Base-by-base conservation (phyloP, 768 basidiomycete species). In the Trametopsis cervina region DNA sequence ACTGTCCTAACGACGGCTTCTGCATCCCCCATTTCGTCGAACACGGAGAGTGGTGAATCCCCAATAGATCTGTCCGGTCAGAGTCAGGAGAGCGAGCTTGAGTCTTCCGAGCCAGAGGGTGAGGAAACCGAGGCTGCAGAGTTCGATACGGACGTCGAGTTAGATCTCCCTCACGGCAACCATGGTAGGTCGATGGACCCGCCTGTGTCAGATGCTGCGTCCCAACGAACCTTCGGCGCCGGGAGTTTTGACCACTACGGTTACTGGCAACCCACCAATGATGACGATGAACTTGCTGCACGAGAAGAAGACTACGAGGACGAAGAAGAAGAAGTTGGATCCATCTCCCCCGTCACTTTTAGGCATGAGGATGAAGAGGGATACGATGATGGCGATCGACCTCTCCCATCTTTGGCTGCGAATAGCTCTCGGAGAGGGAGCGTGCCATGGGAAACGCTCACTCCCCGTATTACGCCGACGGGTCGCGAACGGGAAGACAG, bases 401-500 rank as follows among this genome's bases (percentile, higher is more conserved):
- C 46, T 4, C 29, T 42, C 20, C 27, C 43, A 23, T 25, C 51
- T 11, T 21, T 48, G 23, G 9, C 47, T 12, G 35, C 49, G 10
- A 25, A 40, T 11, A 44, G 40, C 3, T 52, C 65, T 35, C 70
- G 80, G 47, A 69, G 77, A 49, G 77, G 77, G 11, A 84, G 81
- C 55, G 57, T 77, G 13, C 81, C 83, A n/a, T 76, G 82, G 66
- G 70, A 72, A 36, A 81, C 83, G 11, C 76, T 24, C 27, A 44
- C 42, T 21, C 44, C 29, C 29, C 20, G 50, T 15, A n/a, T n/a
- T n/a, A n/a, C n/a, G n/a, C n/a, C n/a, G n/a, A 56, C 60, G 27
- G 58, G 63, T 41, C 71, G 77, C 26, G 72, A 76, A 47, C 69
- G 79, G 38, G 83, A 83, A 58, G 76, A 73, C 48, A 81, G 77